Evolutionary conservation across 2,329 filamentous ascomycete species (phyloP), one percentile per base, ranked within the genome.

Genomic region (Beauveria caledonica): DNA sequence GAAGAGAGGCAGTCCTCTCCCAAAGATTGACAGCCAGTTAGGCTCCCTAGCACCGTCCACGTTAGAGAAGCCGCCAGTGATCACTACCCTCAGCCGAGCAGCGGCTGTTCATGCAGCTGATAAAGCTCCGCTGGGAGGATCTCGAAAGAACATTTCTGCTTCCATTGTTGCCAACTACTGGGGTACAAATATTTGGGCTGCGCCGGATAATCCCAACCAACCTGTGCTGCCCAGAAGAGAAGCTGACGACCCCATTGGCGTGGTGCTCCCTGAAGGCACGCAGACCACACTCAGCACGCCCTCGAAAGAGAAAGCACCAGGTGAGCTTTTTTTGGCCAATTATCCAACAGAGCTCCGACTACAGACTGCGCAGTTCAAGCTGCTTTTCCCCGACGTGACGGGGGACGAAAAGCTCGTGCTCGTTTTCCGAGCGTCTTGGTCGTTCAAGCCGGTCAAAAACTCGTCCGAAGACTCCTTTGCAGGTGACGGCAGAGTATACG

Each of bases 111-210:
- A 93, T 17, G 90, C 88, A 66, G 88, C 87, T 56, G 92, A 96
- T 68, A 83, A 87, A 62, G 85, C 85, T 2, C 78, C 91, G 60
- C 82, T 81, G 3, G 73, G 85, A 19, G 85, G 86, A n/a, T 83
- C 79, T 51, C 81, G 81, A n/a, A 84, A 88, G 46, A 83, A 83
- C 23, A 85, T 96, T 74, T 90, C 92, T 1, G 89, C 89, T 54
- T 91, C 90, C 15, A 86, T 97, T 63, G 84, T 96, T 78, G 92
- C 92, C 36, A 97, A 97, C 70, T 83, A 95, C 60, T 97, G 93
- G 93, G 93, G 93, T 54, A 95, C 87, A 68, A 88, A 86, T 60
- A 87, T 92, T 51, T 96, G 92, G 90, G 74, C 71, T 7, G 63
- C 67, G 15, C 63, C 68, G 40, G 67, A 72, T 40, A 58, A 63